Evolutionary conservation across 2,329 filamentous ascomycete genomes (phyloP).

Genomic region (Calonectria honghensis): DNA sequence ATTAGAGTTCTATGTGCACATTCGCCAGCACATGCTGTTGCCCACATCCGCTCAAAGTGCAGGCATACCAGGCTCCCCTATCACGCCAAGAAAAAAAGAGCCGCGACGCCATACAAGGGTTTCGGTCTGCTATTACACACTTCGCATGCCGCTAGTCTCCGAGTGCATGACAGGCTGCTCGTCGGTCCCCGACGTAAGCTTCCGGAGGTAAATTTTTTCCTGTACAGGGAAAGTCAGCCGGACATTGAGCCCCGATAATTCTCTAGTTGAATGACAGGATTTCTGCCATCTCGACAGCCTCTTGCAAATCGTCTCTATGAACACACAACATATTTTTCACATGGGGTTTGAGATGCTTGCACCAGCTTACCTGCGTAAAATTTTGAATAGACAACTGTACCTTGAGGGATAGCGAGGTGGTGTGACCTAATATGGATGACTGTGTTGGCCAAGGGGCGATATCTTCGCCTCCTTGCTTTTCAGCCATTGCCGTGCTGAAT

Average conservation of each 20-base stretch:
- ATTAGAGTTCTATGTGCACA: too few relatives aligned
- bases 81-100: conserved; percentile 51
- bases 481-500: conserved; percentile 25
- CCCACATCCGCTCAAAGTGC: conserved; percentile 1
- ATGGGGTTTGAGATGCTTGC: neutral
- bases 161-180: conserved; percentile 37
- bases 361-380: neutral
- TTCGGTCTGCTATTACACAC: conserved; percentile 46
- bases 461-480: neutral
- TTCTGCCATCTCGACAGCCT: neutral
- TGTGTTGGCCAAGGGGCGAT: neutral
- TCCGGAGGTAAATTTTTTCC: conserved; percentile 28
- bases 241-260: conserved; percentile 47
- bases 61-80: conserved; percentile 39
- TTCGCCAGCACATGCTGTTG: neutral
- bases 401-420: neutral
- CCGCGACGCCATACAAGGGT: conserved; percentile 48
- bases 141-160: conserved; percentile 42
- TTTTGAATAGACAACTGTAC: neutral
- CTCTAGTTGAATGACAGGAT: neutral
- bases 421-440: neutral
- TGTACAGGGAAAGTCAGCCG: conserved; percentile 24
- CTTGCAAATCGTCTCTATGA: neutral
- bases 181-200: conserved; percentile 21
- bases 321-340: neutral